Evolutionary conservation across 306 rosid species (phyloP).

Genomic region (Leucaena leucocephala): DNA sequence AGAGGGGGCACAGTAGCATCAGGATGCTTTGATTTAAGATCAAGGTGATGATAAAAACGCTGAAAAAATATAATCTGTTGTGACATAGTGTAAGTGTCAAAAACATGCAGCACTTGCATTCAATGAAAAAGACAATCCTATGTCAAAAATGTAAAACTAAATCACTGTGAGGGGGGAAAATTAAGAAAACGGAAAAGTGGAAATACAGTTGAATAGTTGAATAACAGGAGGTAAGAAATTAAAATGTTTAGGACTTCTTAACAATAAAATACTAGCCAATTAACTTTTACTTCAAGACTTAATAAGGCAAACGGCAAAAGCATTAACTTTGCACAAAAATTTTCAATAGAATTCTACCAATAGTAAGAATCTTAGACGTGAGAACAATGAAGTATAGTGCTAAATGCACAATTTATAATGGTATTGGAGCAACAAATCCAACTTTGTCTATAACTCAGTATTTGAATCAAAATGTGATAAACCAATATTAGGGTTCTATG

Average conservation of each 20-base stretch:
- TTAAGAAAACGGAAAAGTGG: background rate
- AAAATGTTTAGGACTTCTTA: background rate
- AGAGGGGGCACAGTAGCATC: slow-evolving; percentile 78
- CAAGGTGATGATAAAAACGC: slow-evolving; percentile 74
- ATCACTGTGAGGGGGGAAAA: background rate
- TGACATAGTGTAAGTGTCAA: background rate
- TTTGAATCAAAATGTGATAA: background rate
- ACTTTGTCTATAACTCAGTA: background rate
- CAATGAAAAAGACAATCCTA: background rate
- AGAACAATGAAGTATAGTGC: background rate
- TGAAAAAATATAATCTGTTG: slow-evolving; percentile 39
- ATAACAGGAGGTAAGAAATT: slow-evolving; percentile 6
- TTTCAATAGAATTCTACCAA: background rate
- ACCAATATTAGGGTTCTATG: too few species aligned
- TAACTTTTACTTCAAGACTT: background rate
- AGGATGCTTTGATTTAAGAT: slow-evolving; percentile 78
- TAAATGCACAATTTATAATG: background rate
- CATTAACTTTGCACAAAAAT: background rate
- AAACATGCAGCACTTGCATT: background rate
- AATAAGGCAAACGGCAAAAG: background rate
- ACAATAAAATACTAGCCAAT: background rate
- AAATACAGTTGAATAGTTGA: background rate
- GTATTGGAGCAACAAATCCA: background rate
- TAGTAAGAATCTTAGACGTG: background rate
- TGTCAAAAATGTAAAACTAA: background rate